Evolutionary conservation across 257 asterid genomes (phyloP), one percentile per base, ranked within the genome.

Genomic region (Handroanthus guayacan): DNA sequence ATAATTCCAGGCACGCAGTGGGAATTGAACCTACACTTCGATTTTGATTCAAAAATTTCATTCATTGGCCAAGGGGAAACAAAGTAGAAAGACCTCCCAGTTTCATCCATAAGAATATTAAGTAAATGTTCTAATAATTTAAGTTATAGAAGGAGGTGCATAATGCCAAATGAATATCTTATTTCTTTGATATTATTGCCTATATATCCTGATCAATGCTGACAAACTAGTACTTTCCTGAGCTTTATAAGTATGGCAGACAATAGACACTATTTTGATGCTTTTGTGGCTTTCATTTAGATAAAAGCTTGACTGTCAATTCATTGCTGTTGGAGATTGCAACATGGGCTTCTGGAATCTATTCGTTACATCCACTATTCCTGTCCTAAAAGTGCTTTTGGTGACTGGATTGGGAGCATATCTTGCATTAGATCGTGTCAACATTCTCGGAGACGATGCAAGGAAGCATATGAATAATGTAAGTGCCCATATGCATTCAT

Each of bases 381-480:
- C 97, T 12, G 96, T 90, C 57, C 80, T 87, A 58, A 90, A 92
- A 82, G 96, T 94, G 75, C 97, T 94, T 41, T 65, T 92, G 83
- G 83, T 90, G 52, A 90, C 97, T 62, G 97, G 83, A 37, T 83
- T 94, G 75, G 98, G 98, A 50, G 89, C 92, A 0, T 71, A 78
- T 82, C 93, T 94, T 63, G 97, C 97, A 1, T 37, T 81, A 1
- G 95, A 94, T 71, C 72, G 68, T 37, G 61, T 90, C 47, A 68
- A 84, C 82, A 78, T 92, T 52, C 81, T 94, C 31, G 97, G 93
- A 13, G 88, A 82, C 2, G 96, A 92, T 58, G 97, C 96, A 9
- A 87, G 97, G 82, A 89, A 94, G 74, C 97, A 94, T 82, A 79
- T 92, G 82, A 94, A 92, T 69, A 88, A 90, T 81, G 97, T 94